Evolutionary conservation across 352 stramenopile genomes (phyloP).

Genomic region (Phytopythium cucurbitacearum): DNA sequence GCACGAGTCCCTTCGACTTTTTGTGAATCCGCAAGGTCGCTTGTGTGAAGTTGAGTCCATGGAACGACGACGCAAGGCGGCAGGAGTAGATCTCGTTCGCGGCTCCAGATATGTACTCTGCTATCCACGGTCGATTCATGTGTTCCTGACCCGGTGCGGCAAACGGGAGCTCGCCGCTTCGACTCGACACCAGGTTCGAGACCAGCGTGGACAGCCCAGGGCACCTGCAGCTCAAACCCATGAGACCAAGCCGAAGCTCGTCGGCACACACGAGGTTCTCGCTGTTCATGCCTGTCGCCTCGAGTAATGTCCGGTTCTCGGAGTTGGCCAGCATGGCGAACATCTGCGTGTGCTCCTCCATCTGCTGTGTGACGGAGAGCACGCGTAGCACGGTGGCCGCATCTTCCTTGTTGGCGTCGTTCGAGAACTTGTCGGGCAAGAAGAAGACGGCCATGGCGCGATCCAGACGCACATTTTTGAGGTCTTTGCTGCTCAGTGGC

Average conservation of each 20-base stretch:
- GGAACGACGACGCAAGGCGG: constrained; percentile 41
- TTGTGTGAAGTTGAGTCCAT: constrained; percentile 75
- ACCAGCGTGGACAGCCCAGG: constrained; percentile 78
- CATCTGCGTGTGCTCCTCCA: constrained; percentile 57
- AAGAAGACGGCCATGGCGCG: constrained; percentile 82
- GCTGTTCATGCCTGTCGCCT: constrained; percentile 62
- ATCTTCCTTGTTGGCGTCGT: constrained; percentile 78
- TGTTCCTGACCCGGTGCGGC: constrained; percentile 12
- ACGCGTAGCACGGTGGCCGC: constrained; percentile 78
- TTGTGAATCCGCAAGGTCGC: constrained; percentile 60
- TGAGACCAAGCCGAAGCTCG: constrained; percentile 74
- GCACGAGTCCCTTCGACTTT: constrained; percentile 65
- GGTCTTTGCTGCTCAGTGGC: constrained; percentile 43
- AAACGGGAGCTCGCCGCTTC: constrained; percentile 37
- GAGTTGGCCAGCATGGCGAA: constrained; percentile 85
- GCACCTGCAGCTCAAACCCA: constrained; percentile 83
- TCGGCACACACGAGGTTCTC: constrained; percentile 80
- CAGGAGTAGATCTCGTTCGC: constrained; percentile 84
- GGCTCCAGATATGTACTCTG: constrained; percentile 74
- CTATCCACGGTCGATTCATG: constrained; percentile 43
- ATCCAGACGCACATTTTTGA: constrained; percentile 54
- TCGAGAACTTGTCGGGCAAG: constrained; percentile 78
- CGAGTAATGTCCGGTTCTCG: constrained; percentile 72
- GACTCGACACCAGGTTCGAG: constrained; percentile 81
- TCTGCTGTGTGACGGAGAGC: constrained; percentile 66